Conservation (phyloP, 2,329 filamentous ascomycete species). For the Cladosporium halotolerans region DNA sequence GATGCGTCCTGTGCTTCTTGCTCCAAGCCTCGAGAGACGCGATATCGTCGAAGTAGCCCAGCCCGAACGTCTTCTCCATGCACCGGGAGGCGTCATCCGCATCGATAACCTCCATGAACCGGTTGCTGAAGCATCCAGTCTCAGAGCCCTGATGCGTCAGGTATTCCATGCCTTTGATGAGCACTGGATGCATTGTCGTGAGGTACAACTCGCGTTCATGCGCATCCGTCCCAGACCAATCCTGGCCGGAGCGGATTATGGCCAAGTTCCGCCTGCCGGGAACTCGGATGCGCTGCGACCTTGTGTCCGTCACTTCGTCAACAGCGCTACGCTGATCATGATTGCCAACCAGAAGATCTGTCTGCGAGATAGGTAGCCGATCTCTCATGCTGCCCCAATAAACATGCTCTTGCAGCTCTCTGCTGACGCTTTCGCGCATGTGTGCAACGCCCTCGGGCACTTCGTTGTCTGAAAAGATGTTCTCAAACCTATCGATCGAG, state of each 20-base stretch:
- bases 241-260: slow-evolving; percentile 43
- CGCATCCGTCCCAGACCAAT: slow-evolving; percentile 38
- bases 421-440: slow-evolving; percentile 35
- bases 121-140: slow-evolving; percentile 41
- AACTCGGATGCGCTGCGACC: slow-evolving; percentile 26
- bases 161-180: slow-evolving; percentile 41
- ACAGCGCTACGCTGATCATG: slow-evolving; percentile 1
- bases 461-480: slow-evolving; percentile 35
- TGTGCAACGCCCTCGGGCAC: slow-evolving; percentile 37
- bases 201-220: slow-evolving; percentile 40
- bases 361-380: slow-evolving; percentile 36
- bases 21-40: slow-evolving; percentile 20
- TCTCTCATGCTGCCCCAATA: slow-evolving; percentile 46
- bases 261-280: slow-evolving; percentile 36
- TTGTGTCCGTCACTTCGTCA: background rate
- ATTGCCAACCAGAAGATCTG: slow-evolving; percentile 29
- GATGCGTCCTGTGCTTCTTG: slow-evolving; percentile 21
- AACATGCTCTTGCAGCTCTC: slow-evolving; percentile 37
- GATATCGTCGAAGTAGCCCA: slow-evolving; percentile 22
- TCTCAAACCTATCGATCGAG: slow-evolving; percentile 40
- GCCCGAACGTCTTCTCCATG: slow-evolving; percentile 21
- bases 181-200: slow-evolving; percentile 41
- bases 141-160: slow-evolving; percentile 37
- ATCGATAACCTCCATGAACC: slow-evolving; percentile 40
- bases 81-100: background rate